Conservation (phyloP, 345 rosid species). For the Salix brachista region DNA sequence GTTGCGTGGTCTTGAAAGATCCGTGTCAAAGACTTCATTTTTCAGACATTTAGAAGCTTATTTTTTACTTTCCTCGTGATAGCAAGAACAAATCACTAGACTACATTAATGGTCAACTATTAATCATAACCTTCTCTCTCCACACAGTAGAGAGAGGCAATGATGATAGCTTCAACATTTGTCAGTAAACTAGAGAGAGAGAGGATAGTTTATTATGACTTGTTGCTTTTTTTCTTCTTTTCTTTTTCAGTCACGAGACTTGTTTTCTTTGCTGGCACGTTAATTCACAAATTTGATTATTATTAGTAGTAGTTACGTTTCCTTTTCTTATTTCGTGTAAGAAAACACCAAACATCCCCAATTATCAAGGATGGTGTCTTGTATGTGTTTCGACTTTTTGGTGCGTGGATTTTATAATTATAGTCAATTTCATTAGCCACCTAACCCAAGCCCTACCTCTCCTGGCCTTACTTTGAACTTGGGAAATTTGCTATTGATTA, state of each 20-base stretch:
- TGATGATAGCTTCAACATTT: background rate
- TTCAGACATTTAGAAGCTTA: background rate
- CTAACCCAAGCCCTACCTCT: background rate
- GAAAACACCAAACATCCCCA: background rate
- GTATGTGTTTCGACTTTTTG: background rate
- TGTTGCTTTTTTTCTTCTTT: background rate
- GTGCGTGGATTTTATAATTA: background rate
- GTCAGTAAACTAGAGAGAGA: background rate
- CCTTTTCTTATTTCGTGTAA: background rate
- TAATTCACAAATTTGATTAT: background rate
- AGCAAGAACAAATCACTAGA: background rate
- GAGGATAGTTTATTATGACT: background rate
- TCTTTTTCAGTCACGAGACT: background rate
- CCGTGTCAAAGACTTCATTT: background rate
- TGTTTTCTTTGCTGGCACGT: slow-evolving; percentile 4
- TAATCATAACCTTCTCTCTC: background rate
- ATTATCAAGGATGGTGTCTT: background rate
- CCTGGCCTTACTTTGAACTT: background rate
- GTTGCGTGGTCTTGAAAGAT: background rate
- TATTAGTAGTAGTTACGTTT: background rate
- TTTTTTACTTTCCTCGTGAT: background rate
- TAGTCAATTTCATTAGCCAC: background rate
- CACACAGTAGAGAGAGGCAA: background rate
- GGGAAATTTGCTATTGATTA: background rate
- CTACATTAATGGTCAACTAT: background rate